Conservation (phyloP, 2,329 filamentous ascomycete species). For the Cadophora luteo-olivacea region DNA sequence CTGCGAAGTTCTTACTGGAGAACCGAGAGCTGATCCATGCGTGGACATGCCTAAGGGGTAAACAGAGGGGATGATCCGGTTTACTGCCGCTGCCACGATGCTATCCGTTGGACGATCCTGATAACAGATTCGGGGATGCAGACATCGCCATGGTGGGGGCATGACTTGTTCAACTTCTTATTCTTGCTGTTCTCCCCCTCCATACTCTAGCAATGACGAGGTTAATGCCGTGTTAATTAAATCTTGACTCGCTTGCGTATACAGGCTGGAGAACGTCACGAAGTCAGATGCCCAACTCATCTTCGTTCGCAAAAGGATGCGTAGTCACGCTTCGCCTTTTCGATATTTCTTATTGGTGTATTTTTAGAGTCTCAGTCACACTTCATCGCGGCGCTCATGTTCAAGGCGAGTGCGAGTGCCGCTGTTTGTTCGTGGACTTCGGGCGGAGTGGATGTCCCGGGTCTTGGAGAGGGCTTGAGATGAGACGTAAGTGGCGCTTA, state of each 20-base stretch:
- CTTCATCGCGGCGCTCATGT: background rate
- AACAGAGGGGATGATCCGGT: background rate
- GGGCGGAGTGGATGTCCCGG: constrained; percentile 7
- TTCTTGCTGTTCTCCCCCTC: background rate
- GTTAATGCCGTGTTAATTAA: constrained; percentile 1
- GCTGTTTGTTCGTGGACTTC: background rate
- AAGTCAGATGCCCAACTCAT: background rate
- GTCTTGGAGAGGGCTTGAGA: background rate
- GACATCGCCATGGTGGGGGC: background rate
- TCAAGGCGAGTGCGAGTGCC: background rate
- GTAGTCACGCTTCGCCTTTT: constrained; percentile 7
- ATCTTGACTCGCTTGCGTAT: constrained; percentile 7
- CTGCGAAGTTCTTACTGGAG: background rate
- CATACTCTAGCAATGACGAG: constrained; percentile 10
- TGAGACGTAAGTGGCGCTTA: constrained; percentile 6
- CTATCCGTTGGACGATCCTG: constrained; percentile 1
- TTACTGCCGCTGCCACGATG: constrained; percentile 8
- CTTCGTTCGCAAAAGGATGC: background rate
- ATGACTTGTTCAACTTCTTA: constrained; percentile 5
- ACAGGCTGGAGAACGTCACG: constrained; percentile 8
- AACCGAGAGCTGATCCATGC: background rate
- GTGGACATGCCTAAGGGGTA: background rate
- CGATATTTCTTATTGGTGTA: background rate
- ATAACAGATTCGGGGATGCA: constrained; percentile 3
- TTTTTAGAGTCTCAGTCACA: constrained; percentile 10